Conservation (phyloP, 1,139 yeast genomes). For the Candida neerlandica region DNA sequence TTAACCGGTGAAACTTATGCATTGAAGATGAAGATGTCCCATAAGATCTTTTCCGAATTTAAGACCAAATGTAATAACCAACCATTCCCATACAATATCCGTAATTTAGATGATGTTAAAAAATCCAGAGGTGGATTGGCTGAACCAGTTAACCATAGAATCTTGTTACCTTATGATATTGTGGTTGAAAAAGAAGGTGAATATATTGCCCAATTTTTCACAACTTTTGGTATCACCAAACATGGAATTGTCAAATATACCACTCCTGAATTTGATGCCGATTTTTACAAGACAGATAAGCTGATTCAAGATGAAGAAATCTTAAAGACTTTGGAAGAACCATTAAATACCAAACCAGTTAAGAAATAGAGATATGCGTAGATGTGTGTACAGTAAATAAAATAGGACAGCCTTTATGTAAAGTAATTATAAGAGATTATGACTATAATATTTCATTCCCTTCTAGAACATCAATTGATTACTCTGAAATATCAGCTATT, state of each 20-base stretch:
- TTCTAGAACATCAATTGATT: no score
- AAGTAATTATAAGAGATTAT: no score
- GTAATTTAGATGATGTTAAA: slow-evolving; percentile 68
- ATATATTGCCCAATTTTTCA: slow-evolving; percentile 70
- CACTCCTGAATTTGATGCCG: slow-evolving; percentile 55
- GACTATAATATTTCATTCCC: no score
- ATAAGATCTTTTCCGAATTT: slow-evolving; percentile 66
- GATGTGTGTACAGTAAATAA: no score
- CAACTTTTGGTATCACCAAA: slow-evolving; percentile 77
- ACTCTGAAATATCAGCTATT: no score
- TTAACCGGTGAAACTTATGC: slow-evolving; percentile 70
- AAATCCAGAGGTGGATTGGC: slow-evolving; percentile 76
- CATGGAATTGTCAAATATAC: slow-evolving; percentile 72
- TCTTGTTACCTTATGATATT: slow-evolving; percentile 70
- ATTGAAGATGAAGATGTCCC: slow-evolving; percentile 74
- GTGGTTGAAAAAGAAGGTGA: slow-evolving; percentile 71
- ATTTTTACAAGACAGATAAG: slow-evolving; percentile 59
- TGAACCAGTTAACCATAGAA: slow-evolving; percentile 72
- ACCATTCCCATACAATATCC: slow-evolving; percentile 68
- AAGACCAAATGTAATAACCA: slow-evolving; percentile 63
- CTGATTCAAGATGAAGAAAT: slow-evolving; percentile 56
- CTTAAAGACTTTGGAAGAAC: slow-evolving; percentile 52
- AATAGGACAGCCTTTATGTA: no score
- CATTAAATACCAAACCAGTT: slow-evolving; percentile 48
- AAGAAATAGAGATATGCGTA: slow-evolving; percentile 39